Base-by-base conservation (phyloP, 2,329 filamentous ascomycete genomes). In the Drechslerella stenobrocha region DNA sequence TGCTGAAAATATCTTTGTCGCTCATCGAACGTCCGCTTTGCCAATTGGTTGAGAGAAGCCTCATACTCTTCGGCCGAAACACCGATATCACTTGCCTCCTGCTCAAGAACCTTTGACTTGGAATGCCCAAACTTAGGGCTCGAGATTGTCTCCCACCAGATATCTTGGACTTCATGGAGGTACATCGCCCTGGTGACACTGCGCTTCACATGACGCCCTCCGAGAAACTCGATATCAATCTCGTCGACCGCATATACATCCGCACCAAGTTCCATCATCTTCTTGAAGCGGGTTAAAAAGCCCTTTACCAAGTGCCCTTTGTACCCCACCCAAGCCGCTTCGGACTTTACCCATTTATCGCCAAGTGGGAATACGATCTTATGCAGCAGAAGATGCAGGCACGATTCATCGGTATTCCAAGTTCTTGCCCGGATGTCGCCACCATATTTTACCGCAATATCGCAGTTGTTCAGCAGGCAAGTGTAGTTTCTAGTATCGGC, bases 161-260 rank as follows among this genome's bases (percentile, higher is more conserved):
- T 44, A 45, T 55, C 61, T 35, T 67, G 48, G 3, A 59, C 34
- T 11, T 51, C 61, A 15, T 55, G 35, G 0, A 24, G 3, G 13
- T 67, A 67, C 26, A 45, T 28, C 15, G 46, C 53, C 18, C 61
- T 45, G 7, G 61, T 67, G 9, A 67, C 50, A 23, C 22, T 53
- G 5, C 11, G 35, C 22, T 50, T 35, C 15, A 67, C 48, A 28
- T 55, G 57, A 5, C 24, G 20, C 8, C 44, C 44, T 23, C 51
- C 50, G 6, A 9, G n/a, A 26, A 48, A 60, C 26, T 50, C 34
- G 6, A 55, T 18, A 18, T 28, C 11, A 2, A 28, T 50, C 3
- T 44, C 32, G 18, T 67, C 61, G 13, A 23, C 57, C 1, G 61
- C 61, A 40, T 55, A 67, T 5, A 67, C 32, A 37, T 67, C 55